Percentiles rank a stretch among this genome's conserved stretches.
Conservation (phyloP, 1,139 yeast species). For the Hansenula lynferdii region DNA sequence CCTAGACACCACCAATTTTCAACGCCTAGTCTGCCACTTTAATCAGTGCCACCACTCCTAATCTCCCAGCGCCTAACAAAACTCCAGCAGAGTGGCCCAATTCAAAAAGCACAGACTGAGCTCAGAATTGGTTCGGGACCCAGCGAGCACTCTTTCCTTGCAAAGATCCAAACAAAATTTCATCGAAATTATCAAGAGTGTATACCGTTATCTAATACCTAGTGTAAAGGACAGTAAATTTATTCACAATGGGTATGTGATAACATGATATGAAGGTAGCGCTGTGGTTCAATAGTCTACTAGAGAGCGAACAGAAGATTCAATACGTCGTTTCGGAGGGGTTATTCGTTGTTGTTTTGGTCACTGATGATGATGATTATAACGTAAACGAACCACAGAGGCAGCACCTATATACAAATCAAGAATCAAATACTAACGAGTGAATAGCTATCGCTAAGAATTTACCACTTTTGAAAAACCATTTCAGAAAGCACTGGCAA, state of each 20-base stretch:
- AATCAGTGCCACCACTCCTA: no score
- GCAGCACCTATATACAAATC: no score
- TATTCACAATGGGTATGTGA: constrained; percentile 27
- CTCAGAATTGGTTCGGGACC: constrained; percentile 1
- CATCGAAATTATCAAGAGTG: constrained; percentile 5
- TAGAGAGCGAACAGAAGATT: no score
- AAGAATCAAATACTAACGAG: background rate
- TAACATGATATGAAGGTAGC: background rate
- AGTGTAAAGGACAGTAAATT: constrained; percentile 13
- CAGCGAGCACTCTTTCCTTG: background rate
- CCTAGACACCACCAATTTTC: no score
- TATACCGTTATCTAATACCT: constrained; percentile 4
- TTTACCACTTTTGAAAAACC: constrained; percentile 91
- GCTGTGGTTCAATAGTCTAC: background rate
- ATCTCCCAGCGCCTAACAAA: background rate
- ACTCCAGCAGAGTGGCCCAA: constrained; percentile 3
- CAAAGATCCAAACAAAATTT: constrained; percentile 19
- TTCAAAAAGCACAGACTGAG: background rate
- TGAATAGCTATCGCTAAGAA: constrained; percentile 88
- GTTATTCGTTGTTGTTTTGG: no score
- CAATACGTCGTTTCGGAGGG: no score
- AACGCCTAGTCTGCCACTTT: no score
- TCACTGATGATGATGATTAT: no score
- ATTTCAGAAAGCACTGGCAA: constrained; percentile 99
- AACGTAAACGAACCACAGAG: no score